These are phyloP conservation scores for Phanerochaete carnosa DNA, from an alignment of 768 basidiomycete species.

Conservation along the genomic window DNA sequence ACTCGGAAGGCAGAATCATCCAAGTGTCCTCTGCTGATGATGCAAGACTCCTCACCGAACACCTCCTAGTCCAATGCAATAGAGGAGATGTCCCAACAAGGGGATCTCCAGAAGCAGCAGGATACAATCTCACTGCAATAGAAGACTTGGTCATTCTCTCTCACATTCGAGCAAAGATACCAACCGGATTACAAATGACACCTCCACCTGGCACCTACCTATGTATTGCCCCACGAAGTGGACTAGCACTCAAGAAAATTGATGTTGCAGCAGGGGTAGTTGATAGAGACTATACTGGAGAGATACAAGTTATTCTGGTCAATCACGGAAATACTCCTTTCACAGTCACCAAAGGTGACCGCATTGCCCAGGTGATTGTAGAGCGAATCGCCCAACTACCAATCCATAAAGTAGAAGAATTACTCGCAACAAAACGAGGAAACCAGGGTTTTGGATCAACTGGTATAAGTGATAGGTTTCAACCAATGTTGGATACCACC, in stretches of 20 bases:
- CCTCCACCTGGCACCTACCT: background rate
- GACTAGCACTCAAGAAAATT: background rate
- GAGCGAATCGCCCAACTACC: background rate
- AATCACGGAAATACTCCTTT: background rate
- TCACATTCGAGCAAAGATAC: background rate
- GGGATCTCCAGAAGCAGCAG: background rate
- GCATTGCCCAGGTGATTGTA: slow-evolving; percentile 6
- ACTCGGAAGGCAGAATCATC: background rate
- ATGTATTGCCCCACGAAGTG: slow-evolving; percentile 1
- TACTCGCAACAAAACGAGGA: background rate
- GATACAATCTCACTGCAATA: background rate
- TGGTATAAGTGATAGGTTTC: background rate
- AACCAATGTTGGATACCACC: background rate
- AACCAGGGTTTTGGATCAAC: background rate
- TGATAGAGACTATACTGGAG: slow-evolving; percentile 2
- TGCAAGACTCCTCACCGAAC: background rate
- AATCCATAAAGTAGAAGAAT: background rate
- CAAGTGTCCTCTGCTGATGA: background rate
- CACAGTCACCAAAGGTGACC: background rate
- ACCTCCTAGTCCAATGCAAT: background rate
- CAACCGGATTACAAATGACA: background rate
- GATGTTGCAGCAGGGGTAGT: slow-evolving; percentile 6
- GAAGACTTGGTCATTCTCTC: background rate
- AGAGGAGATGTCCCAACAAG: background rate
- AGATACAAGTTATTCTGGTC: slow-evolving; percentile 4